A percentile compares a stretch with the other conserved stretches of the same genome.
phyloP scores from a whole-genome alignment of 2,329 filamentous ascomycete genomes.

The Ceratocystis huliohia region DNA sequence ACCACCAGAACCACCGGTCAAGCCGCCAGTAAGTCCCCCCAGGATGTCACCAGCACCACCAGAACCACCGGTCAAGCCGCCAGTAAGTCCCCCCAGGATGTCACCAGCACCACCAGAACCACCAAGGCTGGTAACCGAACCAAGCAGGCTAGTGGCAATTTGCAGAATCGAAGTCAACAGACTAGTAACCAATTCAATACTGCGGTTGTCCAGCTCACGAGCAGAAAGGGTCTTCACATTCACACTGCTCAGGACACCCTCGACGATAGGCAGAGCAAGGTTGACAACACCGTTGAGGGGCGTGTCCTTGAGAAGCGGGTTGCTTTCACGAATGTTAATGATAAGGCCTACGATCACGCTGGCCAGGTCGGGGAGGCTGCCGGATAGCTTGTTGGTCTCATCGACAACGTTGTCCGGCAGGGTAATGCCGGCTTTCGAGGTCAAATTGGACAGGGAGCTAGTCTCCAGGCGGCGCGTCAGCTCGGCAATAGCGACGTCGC shows the following conservation, averaged over 20 bases:
- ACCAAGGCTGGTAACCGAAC: neutral
- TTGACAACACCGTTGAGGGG: slow-evolving; percentile 13
- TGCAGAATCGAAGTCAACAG: slow-evolving; percentile 12
- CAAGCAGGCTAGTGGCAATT: neutral
- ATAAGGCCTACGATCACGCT: slow-evolving; percentile 14
- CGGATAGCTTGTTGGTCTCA: slow-evolving; percentile 7
- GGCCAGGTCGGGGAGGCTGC: slow-evolving; percentile 6
- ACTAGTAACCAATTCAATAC: neutral
- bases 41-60: slow-evolving; percentile 1
- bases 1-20: neutral
- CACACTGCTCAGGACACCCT: slow-evolving; percentile 13
- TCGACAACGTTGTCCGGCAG: slow-evolving; percentile 8
- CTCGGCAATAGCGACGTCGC: neutral
- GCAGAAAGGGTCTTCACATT: neutral
- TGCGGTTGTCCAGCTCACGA: neutral
- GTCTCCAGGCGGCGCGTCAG: neutral
- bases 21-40: neutral
- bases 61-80: neutral
- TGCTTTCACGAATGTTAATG: slow-evolving; percentile 6
- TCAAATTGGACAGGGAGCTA: neutral
- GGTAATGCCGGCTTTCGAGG: slow-evolving; percentile 4
- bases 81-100: neutral
- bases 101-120: neutral
- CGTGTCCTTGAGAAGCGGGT: neutral
- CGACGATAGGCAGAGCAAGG: slow-evolving; percentile 11